A percentile compares a stretch with the other conserved stretches of the same genome.
Conservation (phyloP, 495 filamentous ascomycete species). For the Apiosordaria backusii region DNA sequence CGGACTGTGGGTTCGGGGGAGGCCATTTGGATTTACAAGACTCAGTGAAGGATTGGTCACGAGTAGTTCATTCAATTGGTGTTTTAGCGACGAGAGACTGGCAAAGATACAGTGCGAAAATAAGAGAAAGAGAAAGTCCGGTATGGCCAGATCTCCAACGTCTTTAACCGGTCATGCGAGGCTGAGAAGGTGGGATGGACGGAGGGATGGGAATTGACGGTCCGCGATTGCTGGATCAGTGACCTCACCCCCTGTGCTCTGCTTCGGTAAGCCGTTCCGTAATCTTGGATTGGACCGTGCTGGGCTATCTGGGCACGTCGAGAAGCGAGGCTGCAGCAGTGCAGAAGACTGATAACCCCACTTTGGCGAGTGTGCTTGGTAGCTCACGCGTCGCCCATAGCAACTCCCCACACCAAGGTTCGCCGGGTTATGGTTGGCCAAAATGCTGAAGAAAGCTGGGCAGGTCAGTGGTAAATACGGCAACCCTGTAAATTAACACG, state of each 20-base stretch:
- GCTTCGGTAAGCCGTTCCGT: neutral
- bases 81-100: neutral
- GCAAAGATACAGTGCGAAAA: neutral
- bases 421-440: slow-evolving; percentile 13
- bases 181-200: slow-evolving; percentile 11
- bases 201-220: neutral
- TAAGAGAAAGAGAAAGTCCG: neutral
- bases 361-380: neutral
- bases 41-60: neutral
- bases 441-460: neutral
- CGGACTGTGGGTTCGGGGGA: slow-evolving; percentile 26
- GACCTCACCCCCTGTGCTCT: neutral
- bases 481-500: slow-evolving; percentile 14
- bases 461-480: slow-evolving; percentile 14
- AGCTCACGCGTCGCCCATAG: slow-evolving; percentile 19
- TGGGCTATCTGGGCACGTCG: neutral
- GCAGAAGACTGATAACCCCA: neutral
- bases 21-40: slow-evolving; percentile 23
- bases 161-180: slow-evolving; percentile 18
- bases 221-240: slow-evolving; percentile 8
- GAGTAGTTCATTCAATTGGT: neutral
- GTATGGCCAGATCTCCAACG: slow-evolving; percentile 20
- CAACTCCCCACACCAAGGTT: slow-evolving; percentile 11
- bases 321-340: neutral
- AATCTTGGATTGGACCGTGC: slow-evolving; percentile 3